A percentile compares a stretch with the other conserved stretches of the same genome.
Conservation (phyloP, 495 filamentous ascomycete species). For the Stereocaulon alpinum region DNA sequence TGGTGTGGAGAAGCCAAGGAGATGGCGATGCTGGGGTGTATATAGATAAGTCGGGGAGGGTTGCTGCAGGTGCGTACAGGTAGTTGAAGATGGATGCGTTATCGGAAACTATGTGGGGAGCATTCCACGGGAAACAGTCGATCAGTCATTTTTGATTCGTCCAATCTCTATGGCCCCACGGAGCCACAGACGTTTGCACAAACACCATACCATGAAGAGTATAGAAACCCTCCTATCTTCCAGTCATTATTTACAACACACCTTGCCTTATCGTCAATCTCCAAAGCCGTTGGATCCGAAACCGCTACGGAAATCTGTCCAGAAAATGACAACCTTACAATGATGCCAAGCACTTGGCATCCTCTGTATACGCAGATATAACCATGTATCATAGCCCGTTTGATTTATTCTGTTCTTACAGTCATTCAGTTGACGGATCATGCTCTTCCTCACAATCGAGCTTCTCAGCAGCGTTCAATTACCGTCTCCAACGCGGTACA, state of each 20-base stretch:
- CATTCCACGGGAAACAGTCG: no score
- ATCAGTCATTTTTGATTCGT: not conserved
- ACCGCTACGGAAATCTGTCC: not conserved
- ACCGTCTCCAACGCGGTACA: no score
- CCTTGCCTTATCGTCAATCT: not conserved
- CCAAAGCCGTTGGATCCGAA: not conserved
- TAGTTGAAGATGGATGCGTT: not conserved
- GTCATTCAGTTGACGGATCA: no score
- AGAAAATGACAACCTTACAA: not conserved
- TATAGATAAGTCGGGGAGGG: not conserved
- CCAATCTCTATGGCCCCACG: not conserved
- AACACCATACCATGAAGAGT: constrained; percentile 1
- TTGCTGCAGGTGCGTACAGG: not conserved
- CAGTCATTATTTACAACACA: not conserved
- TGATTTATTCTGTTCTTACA: no score
- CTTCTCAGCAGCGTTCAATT: no score
- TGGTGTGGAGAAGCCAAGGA: not conserved
- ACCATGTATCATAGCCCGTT: not conserved
- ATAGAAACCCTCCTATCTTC: not conserved
- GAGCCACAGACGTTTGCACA: not conserved
- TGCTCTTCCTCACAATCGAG: no score
- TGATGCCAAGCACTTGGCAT: not conserved
- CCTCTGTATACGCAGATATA: not conserved
- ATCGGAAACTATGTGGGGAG: not conserved
- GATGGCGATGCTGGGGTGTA: not conserved